phyloP scores from a whole-genome alignment of 331 rosid species.

The Dryas integrifolia region DNA sequence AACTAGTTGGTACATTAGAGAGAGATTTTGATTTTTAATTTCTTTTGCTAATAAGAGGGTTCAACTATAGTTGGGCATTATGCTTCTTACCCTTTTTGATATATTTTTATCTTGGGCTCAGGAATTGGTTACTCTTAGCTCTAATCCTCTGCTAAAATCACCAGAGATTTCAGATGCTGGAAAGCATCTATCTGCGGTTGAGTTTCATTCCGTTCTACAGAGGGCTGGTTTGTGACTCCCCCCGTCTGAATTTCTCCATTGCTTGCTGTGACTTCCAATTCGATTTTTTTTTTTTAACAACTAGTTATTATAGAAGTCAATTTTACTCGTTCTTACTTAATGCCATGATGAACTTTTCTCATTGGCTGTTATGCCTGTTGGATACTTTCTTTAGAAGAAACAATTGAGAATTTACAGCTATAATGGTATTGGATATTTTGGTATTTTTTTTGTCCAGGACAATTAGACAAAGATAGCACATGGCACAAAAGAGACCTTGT shows the following conservation, averaged over 20 bases:
- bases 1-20: neutral
- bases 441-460: conserved; percentile 25
- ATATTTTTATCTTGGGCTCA: conserved; percentile 23
- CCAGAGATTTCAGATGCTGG: conserved; percentile 84
- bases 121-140: conserved; percentile 84
- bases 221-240: conserved; percentile 44
- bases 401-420: conserved; percentile 4
- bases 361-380: neutral
- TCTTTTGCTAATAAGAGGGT: too few species aligned
- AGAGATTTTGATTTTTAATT: too few species aligned
- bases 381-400: neutral
- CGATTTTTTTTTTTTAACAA: neutral
- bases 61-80: neutral
- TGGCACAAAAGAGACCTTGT: conserved; percentile 38
- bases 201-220: conserved; percentile 75
- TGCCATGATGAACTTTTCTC: neutral
- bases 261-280: conserved; percentile 11
- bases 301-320: neutral
- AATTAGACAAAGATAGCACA: conserved; percentile 40
- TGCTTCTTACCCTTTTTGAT: neutral
- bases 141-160: conserved; percentile 52
- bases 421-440: conserved; percentile 15
- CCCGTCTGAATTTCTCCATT: neutral
- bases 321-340: neutral
- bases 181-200: conserved; percentile 71